phyloP scores from a whole-genome alignment of 805 yeast genomes.

The Nakazawaea sp. region DNA sequence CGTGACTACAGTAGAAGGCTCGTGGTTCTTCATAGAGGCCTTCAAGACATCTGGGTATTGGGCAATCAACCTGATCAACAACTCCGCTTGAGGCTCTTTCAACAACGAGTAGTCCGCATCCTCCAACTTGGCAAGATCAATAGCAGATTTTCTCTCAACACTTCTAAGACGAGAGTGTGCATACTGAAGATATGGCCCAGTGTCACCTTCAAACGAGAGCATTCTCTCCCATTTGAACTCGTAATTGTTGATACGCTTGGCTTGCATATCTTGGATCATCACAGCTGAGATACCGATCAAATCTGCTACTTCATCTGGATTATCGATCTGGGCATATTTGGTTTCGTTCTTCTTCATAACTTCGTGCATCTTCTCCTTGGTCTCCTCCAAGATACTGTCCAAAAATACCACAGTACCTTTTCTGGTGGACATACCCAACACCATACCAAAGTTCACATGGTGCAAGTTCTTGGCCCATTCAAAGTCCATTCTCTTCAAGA shows the following conservation, averaged over 20 bases:
- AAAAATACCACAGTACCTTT: conserved; percentile 98
- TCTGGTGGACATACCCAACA: conserved; percentile 96
- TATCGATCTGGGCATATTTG: conserved; percentile 86
- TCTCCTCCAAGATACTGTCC: conserved; percentile 88
- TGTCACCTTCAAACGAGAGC: conserved; percentile 98
- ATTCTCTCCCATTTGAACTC: conserved; percentile 97
- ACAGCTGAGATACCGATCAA: conserved; percentile 94
- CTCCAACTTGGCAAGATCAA: conserved; percentile 25
- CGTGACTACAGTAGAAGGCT: conserved; percentile 92
- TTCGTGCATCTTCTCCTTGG: conserved; percentile 90
- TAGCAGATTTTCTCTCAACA: conserved; percentile 77
- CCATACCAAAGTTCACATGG: conserved; percentile 96
- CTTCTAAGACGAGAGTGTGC: conserved; percentile 97
- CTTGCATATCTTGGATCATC: conserved; percentile 98
- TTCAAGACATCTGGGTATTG: conserved; percentile 89
- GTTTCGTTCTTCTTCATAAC: conserved; percentile 90
- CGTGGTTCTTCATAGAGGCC: conserved; percentile 76
- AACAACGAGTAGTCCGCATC: conserved; percentile 23
- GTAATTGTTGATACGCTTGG: conserved; percentile 94
- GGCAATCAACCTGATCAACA: conserved; percentile 69
- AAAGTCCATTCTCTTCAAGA: conserved; percentile 82
- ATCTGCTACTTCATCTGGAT: conserved; percentile 94
- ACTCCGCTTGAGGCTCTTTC: conserved; percentile 28
- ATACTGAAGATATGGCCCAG: conserved; percentile 97
- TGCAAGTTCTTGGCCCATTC: conserved; percentile 77